Base-by-base conservation (phyloP, 106 monocot species). In the Platanthera zijinensis region DNA sequence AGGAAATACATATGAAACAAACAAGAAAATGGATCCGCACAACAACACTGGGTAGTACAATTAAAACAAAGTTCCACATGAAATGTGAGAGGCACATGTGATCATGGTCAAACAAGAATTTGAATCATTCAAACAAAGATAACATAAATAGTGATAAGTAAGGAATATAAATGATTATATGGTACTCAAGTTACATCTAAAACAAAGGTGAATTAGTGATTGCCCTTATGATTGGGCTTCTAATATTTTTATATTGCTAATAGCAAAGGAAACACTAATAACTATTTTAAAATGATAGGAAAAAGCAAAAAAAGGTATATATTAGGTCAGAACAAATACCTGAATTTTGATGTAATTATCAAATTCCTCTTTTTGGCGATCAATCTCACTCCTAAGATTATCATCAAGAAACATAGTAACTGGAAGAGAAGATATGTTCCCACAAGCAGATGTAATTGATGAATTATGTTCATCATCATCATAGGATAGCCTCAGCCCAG, bases 391-490 rank as follows among this genome's bases (percentile, higher is more conserved):
- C 78, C 72, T 84, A 57, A 86, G 12, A 78, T 82, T 82, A 30
- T 86, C 80, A 72, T 48, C 76, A 82, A 90, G 67, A 69, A 80
- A 86, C 62, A 57, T 72, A 19, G 75, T 62, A 62, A 78, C 32
- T 17, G 89, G 86, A 61, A 90, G 74, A 18, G 78, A 71, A 53
- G 67, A 57, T 39, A 86, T 63, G 77, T 75, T 82, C 18, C 84
- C 82, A 75, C 86, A 78, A 13, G 82, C 84, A 47, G 89, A 78
- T 28, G 86, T 84, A 45, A 84, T 77, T 49, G 86, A 82, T 5
- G 86, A 90, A 50, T 86, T 86, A 73, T 51, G 86, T 57, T 86
- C 89, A 70, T 90, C 86, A 46, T 90, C 86, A 56, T 90, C 89
- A 70, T 86, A 80, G 50, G 82, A 86, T 2, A 90, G 80, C 73